Base-by-base conservation (phyloP, 306 rosid genomes). In the Ochetophila trinervis region DNA sequence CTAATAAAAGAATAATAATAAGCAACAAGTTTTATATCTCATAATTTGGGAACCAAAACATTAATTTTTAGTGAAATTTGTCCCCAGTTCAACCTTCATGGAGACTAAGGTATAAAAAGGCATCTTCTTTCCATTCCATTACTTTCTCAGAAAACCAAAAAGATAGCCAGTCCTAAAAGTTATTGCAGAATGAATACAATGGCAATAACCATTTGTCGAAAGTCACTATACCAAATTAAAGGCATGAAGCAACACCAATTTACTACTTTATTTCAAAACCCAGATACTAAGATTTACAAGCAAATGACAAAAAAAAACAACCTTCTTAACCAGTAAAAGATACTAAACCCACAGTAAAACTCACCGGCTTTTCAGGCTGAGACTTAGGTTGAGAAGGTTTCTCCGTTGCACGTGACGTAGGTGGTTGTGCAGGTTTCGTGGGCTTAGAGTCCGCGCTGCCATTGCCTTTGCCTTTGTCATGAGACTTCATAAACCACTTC, bases 401-500 rank as follows among this genome's bases (percentile, higher is more conserved):
- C 13, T 62, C 54, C 36, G 57, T 55, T 63, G 16, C 47, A 53
- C 60, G 42, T 17, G 68, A 8, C 14, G 48, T 47, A 16, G 79
- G 36, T 30, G 79, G 36, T 30, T 65, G 24, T 13, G 63, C 58
- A 1, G 85, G 65, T 47, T 73, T 78, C 37, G 86, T 72, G 60
- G 77, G 65, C 67, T 87, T 86, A 42, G 87, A 61, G 18, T 57
- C 60, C 32, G 60, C 14, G 16, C 10, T 24, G 30, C 53, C 76
- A 65, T 53, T 58, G 62, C 67, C 87, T 68, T 71, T 85, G 16
- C 66, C 76, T 74, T 86, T 90, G 44, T 78, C 89, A 57, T 90
- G 97, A 2, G 97, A 75, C 81, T 90, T 93, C 96, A 90, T 87
- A 81, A 93, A 93, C 99, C 99, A 90, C 74, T 90, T 93, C 65